These are phyloP conservation scores for Populus ilicifolia DNA, from an alignment of 345 rosid species.

Conservation along the genomic window DNA sequence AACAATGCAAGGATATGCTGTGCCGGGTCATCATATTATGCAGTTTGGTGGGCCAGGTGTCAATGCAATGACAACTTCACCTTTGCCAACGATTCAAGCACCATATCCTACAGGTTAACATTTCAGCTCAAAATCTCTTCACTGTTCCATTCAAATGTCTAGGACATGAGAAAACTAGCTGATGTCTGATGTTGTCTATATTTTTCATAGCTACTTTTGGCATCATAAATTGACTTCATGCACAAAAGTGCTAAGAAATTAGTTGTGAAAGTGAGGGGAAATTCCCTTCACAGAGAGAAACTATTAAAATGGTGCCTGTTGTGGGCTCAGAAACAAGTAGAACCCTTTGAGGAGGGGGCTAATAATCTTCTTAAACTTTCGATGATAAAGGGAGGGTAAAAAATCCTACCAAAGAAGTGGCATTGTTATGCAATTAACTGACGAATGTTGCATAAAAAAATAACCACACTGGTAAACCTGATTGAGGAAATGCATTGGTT, in stretches of 20 bases:
- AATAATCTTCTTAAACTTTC: background rate
- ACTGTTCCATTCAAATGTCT: background rate
- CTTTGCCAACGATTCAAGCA: constrained; percentile 61
- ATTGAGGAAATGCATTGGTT: constrained; percentile 8
- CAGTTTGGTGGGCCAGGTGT: constrained; percentile 60
- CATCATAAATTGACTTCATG: background rate
- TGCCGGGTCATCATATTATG: constrained; percentile 68
- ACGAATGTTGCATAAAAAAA: background rate
- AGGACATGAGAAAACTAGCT: background rate
- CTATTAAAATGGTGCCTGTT: background rate
- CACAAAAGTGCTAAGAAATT: background rate
- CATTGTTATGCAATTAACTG: background rate
- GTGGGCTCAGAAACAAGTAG: background rate
- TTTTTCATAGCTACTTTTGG: background rate
- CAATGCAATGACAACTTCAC: constrained; percentile 56
- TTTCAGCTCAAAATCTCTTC: background rate
- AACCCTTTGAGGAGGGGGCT: background rate
- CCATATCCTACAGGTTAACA: constrained; percentile 59
- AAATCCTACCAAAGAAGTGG: background rate
- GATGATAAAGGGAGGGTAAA: background rate
- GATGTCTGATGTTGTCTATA: background rate
- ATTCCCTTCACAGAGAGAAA: background rate
- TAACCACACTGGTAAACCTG: background rate
- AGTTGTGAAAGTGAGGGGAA: background rate
- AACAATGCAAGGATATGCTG: constrained; percentile 59